Evolutionary conservation across 2,329 filamentous ascomycete genomes (phyloP).

Genomic region (Phyllosticta citriasiana): DNA sequence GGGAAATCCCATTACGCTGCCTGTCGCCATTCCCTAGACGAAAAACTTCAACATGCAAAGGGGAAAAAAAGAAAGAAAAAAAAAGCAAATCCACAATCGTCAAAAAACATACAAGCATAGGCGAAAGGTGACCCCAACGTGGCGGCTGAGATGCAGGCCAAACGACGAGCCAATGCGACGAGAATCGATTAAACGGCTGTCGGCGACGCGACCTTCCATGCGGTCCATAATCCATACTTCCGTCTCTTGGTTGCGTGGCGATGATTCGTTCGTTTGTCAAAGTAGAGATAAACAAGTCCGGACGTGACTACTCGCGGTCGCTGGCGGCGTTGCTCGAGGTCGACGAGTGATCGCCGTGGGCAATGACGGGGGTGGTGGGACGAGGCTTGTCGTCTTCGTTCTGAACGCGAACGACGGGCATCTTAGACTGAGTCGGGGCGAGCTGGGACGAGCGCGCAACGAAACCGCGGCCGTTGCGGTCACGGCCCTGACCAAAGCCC

Average conservation of each 20-base stretch:
- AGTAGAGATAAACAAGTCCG: background rate
- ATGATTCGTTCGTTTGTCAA: background rate
- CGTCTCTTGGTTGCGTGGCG: background rate
- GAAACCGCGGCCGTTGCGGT: conserved; percentile 5
- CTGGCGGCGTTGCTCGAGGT: conserved; percentile 10
- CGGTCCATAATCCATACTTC: background rate
- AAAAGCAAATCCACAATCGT: conserved; percentile 2
- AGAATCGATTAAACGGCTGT: conserved; percentile 6
- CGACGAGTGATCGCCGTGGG: conserved; percentile 10
- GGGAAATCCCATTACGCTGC: background rate
- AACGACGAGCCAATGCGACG: conserved; percentile 3
- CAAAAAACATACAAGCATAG: conserved; percentile 7
- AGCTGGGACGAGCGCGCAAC: conserved; percentile 8
- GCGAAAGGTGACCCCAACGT: conserved; percentile 8
- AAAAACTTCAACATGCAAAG: conserved; percentile 1
- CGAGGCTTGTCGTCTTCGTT: conserved; percentile 4
- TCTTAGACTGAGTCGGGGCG: background rate
- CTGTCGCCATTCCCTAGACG: background rate
- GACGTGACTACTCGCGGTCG: conserved; percentile 5
- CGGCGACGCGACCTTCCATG: conserved; percentile 7
- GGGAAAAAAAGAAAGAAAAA: conserved; percentile 4
- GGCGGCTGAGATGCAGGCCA: conserved; percentile 7
- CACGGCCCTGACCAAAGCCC: conserved; percentile 1
- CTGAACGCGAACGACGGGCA: conserved; percentile 7
- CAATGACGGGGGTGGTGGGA: conserved; percentile 9